Evolutionary conservation across 352 stramenopile species (phyloP).

Genomic region (Phytophthora sp.): DNA sequence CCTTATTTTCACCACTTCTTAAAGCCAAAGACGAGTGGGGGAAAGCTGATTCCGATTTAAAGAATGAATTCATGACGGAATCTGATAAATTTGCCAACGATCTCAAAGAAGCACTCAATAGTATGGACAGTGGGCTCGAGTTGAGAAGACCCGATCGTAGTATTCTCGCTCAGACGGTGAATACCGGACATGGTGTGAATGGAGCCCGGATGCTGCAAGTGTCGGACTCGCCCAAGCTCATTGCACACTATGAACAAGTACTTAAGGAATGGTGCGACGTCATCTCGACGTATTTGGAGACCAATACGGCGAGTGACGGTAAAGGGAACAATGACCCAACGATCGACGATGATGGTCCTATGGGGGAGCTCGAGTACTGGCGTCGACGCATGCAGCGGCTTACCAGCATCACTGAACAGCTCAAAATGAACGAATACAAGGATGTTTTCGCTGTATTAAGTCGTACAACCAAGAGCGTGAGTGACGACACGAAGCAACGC

Average conservation of each 20-base stretch:
- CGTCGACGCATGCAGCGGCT: conserved; percentile 95
- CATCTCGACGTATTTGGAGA: conserved; percentile 94
- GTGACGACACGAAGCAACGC: conserved; percentile 91
- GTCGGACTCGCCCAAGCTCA: conserved; percentile 89
- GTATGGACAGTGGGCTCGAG: conserved; percentile 95
- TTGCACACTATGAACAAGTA: conserved; percentile 95
- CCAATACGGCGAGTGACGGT: conserved; percentile 73
- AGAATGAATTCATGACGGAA: conserved; percentile 93
- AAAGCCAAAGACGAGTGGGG: conserved; percentile 96
- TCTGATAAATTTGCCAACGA: conserved; percentile 95
- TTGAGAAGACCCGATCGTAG: conserved; percentile 89
- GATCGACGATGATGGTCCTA: conserved; percentile 92
- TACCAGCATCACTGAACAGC: conserved; percentile 98
- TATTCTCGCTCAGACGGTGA: conserved; percentile 63
- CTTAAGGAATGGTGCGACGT: conserved; percentile 97
- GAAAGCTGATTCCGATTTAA: conserved; percentile 93
- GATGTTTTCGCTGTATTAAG: conserved; percentile 94
- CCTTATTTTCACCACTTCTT: conserved; percentile 92
- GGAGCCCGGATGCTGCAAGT: conserved; percentile 67
- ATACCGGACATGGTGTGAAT: conserved; percentile 43
- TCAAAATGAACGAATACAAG: conserved; percentile 97
- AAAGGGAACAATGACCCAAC: conserved; percentile 69
- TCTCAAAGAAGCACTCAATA: conserved; percentile 95
- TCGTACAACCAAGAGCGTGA: conserved; percentile 83
- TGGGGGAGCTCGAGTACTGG: conserved; percentile 98